Evolutionary conservation across 805 yeast genomes (phyloP).

Genomic region (Teunomyces tritomae): DNA sequence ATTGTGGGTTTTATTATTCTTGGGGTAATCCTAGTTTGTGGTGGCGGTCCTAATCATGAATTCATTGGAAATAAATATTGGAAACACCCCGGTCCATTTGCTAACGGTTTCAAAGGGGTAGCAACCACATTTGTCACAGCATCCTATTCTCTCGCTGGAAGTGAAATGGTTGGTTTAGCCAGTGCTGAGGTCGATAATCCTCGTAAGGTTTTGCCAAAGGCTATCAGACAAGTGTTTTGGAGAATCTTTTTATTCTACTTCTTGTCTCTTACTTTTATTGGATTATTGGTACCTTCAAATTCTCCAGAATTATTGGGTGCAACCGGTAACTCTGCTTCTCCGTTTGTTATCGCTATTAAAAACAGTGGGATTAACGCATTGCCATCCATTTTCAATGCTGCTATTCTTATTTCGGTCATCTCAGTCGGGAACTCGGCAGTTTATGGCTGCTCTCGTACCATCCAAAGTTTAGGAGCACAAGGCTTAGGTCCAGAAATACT

Average conservation of each 20-base stretch:
- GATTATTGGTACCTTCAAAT: constrained; percentile 21
- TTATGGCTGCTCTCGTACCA: constrained; percentile 23
- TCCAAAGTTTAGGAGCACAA: constrained; percentile 15
- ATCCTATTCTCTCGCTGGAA: constrained; percentile 35
- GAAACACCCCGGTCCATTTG: constrained; percentile 32
- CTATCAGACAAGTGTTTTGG: constrained; percentile 45
- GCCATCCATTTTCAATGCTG: constrained; percentile 27
- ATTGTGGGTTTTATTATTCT: constrained; percentile 36
- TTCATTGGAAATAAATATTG: constrained; percentile 34
- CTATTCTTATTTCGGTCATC: constrained; percentile 25
- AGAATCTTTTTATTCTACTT: constrained; percentile 41
- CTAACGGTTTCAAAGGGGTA: constrained; percentile 39
- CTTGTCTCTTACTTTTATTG: constrained; percentile 21
- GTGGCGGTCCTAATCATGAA: constrained; percentile 38
- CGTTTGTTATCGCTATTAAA: constrained; percentile 29
- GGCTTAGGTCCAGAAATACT: constrained; percentile 13
- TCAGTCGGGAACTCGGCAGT: constrained; percentile 30
- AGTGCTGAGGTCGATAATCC: constrained; percentile 42
- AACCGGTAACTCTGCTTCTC: constrained; percentile 20
- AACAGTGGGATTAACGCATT: constrained; percentile 25
- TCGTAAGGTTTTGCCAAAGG: constrained; percentile 36
- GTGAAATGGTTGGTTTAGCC: constrained; percentile 38
- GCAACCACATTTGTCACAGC: constrained; percentile 39
- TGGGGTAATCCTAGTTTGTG: constrained; percentile 35
- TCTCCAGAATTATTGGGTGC: constrained; percentile 19